Base-by-base conservation (phyloP, 768 basidiomycete species). In the Antrodiella citrinella region DNA sequence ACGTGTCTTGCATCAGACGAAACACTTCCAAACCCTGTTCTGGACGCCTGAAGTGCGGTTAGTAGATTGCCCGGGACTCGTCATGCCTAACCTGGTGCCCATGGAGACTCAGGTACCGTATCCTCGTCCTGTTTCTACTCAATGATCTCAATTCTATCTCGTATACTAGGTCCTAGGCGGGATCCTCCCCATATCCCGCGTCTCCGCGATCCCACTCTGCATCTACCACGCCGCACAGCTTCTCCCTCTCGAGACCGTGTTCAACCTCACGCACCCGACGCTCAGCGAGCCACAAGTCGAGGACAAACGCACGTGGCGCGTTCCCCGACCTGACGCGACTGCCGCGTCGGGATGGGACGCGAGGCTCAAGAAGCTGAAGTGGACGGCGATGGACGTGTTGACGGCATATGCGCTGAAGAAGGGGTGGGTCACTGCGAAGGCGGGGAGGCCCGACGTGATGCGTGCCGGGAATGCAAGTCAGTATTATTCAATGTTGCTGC, bases 1-100 rank as follows among this genome's bases (percentile, higher is more conserved):
- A 22, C 4, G 40, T 12, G 11, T 26, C 40, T 44, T 13, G 40
- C 35, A 24, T 12, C 54, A 87, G 90, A 96, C 92, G 3, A 96
- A 95, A 67, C 92, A 96, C 63, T 91, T 92, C 62, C 91, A 97
- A 64, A 97, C 94, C 0, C 76, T 95, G 40, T 95, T 86, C 65
- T 90, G 85, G 84, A 91, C 89, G 21, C 67, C 76, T 1, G 82
- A 91, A 53, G 77, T 98, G 53, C 86, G 91, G 43, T 76, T 98
- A 7, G 91, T 92, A 30, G 95, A 98, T 66, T 98, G 95, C 59
- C 95, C 95, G 0, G 95, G 95, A 9, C 77, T 98, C 13, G 91
- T 97, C 2, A 83, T 95, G 73, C 95, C 95, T 7, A 86, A 82
- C 53, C 75, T 76, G 58, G 77, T 85, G 3, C 87, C 83, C 7